Evolutionary conservation across 345 rosid species (phyloP).

Genomic region (Linum usitatissimum): DNA sequence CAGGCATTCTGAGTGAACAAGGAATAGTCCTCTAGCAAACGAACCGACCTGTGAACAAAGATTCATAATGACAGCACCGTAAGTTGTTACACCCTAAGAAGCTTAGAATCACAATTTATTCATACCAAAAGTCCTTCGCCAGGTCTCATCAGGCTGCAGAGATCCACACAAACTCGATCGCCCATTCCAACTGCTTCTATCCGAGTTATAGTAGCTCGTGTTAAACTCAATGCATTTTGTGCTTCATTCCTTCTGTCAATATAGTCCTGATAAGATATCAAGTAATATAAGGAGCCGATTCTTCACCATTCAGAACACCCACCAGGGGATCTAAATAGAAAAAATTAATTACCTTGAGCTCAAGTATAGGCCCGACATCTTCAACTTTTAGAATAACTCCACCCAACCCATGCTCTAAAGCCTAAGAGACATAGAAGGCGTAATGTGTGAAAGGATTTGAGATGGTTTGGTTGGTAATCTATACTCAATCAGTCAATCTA

Average conservation of each 20-base stretch:
- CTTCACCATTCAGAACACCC: slow-evolving; percentile 7
- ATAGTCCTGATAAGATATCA: slow-evolving; percentile 47
- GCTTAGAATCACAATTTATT: slow-evolving; percentile 3
- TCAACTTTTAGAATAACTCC: slow-evolving; percentile 61
- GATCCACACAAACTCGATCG: slow-evolving; percentile 88
- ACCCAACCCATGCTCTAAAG: slow-evolving; percentile 74
- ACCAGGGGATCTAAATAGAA: not conserved
- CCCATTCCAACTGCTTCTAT: slow-evolving; percentile 71
- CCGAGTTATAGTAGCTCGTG: slow-evolving; percentile 45
- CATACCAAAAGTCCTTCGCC: slow-evolving; percentile 87
- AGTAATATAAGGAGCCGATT: slow-evolving; percentile 21
- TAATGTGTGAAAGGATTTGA: not conserved
- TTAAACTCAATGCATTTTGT: slow-evolving; percentile 42
- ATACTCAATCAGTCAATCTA: not conserved
- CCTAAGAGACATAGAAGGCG: slow-evolving; percentile 27
- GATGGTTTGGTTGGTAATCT: slow-evolving; percentile 6
- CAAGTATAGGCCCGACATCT: slow-evolving; percentile 49
- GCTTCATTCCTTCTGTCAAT: slow-evolving; percentile 67
- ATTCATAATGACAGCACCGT: not conserved
- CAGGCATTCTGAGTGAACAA: slow-evolving; percentile 84
- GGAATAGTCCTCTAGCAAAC: slow-evolving; percentile 83
- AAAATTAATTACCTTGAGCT: slow-evolving; percentile 46
- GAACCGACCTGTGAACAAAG: slow-evolving; percentile 56
- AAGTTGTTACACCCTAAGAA: not conserved
- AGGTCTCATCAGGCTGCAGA: slow-evolving; percentile 83